Percentiles rank a stretch among this genome's conserved stretches.
Evolutionary conservation across 768 basidiomycete species (phyloP).

Genomic region (Gyrodon lividus): DNA sequence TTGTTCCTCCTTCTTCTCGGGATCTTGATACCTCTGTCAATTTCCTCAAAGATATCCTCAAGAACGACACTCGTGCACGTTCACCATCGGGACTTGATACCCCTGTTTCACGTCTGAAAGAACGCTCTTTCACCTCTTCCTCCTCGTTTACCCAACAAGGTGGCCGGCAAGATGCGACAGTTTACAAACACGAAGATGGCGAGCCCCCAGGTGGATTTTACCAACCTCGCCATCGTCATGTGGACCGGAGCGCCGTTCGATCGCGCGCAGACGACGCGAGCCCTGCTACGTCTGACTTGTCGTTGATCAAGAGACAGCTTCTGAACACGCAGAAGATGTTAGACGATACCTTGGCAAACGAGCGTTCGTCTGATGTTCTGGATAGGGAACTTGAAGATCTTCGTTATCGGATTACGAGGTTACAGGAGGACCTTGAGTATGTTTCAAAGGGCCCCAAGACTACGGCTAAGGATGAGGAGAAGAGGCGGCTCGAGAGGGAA

Average conservation of each 20-base stretch:
- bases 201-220: conserved; percentile 67
- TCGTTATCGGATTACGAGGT: conserved; percentile 76
- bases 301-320: conserved; percentile 84
- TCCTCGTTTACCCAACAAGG: conserved; percentile 48
- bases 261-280: conserved; percentile 66
- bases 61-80: conserved; percentile 78
- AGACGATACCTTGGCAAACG: conserved; percentile 68
- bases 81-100: conserved; percentile 53
- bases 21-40: conserved; percentile 90
- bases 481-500: conserved; percentile 84
- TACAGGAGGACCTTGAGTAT: conserved; percentile 92
- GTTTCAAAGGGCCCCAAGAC: conserved; percentile 73
- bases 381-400: conserved; percentile 88
- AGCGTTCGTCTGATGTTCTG: conserved; percentile 85
- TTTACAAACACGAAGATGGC: conserved; percentile 80
- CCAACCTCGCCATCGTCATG: conserved; percentile 75
- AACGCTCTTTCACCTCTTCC: conserved; percentile 66
- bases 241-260: conserved; percentile 82
- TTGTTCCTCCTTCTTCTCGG: conserved; percentile 87
- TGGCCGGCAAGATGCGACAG: conserved; percentile 80
- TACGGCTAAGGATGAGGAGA: conserved; percentile 77
- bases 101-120: conserved; percentile 61
- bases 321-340: conserved; percentile 78
- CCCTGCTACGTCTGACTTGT: conserved; percentile 62
- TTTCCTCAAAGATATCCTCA: conserved; percentile 83